Percentiles rank a stretch among this genome's conserved stretches.
phyloP scores from a whole-genome alignment of 805 yeast genomes.

The Hemisphaericaspora nanyangensis region DNA sequence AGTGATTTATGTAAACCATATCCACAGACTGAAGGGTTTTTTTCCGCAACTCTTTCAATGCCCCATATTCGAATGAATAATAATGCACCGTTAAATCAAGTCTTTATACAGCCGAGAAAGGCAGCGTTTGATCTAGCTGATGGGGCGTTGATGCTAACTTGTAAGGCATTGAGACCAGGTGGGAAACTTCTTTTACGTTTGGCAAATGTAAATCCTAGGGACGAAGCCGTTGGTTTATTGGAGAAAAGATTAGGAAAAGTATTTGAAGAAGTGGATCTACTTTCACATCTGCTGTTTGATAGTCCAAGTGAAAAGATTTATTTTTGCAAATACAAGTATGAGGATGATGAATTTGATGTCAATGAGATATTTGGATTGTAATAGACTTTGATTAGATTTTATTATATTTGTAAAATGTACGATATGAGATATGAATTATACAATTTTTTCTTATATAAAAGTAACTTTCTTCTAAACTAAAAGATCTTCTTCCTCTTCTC shows the following conservation, averaged over 20 bases:
- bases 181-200: slow-evolving; percentile 33
- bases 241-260: slow-evolving; percentile 19
- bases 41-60: slow-evolving; percentile 30
- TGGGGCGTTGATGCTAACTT: slow-evolving; percentile 30
- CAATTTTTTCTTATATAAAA: no score
- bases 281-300: no score
- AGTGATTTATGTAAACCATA: slow-evolving; percentile 35
- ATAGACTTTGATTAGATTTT: no score
- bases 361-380: not conserved
- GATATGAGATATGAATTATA: no score
- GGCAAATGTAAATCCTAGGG: slow-evolving; percentile 19
- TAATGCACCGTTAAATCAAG: slow-evolving; percentile 22
- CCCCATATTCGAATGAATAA: slow-evolving; percentile 30
- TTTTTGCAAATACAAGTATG: slow-evolving; percentile 24
- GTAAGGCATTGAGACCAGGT: slow-evolving; percentile 22
- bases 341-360: slow-evolving; percentile 8
- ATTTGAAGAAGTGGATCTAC: slow-evolving; percentile 23
- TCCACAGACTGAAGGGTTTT: slow-evolving; percentile 34
- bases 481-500: slow-evolving; percentile 39
- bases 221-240: slow-evolving; percentile 27
- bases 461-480: no score
- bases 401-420: no score
- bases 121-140: slow-evolving; percentile 38
- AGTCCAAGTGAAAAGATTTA: slow-evolving; percentile 19
- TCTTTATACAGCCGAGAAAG: slow-evolving; percentile 21